Evolutionary conservation across 176 grass and related monocot species (phyloP), one percentile per base, ranked within the genome.

Genomic region (Avena sativa): DNA sequence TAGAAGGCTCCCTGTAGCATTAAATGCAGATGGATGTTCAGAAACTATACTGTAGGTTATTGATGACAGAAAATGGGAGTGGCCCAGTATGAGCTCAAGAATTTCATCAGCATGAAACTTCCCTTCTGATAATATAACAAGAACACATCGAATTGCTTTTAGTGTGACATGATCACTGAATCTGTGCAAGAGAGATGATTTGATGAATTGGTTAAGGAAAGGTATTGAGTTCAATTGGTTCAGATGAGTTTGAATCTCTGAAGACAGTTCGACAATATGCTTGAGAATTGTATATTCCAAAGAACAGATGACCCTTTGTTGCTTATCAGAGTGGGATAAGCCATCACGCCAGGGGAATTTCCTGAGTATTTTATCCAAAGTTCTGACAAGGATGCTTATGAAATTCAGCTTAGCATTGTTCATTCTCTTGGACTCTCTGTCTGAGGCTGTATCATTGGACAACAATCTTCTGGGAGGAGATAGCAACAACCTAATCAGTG

Each of bases 31-130:
- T 87, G 81, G 79, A 85, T 86, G 60, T 67, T 78, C 78, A 48
- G 82, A 87, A 86, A 48, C 57, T 87, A 71, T 92, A 78, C 63
- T 76, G 47, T 53, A 93, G 65, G 83, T 87, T 70, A 98, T 78
- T 81, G 90, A 70, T 11, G 88, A 83, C 53, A 98, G 40, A 87
- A 98, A 98, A 87, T 92, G 88, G 86, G 96, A 98, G 83, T 98
- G 96, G 20, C 96, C 96, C 71, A 98, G 84, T 88, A 95, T 68
- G 83, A 95, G 91, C 65, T 95, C 96, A 87, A 98, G 89, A 84
- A 93, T 93, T 86, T 93, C 88, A 84, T 89, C 80, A 71, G 90
- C 88, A 23, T 84, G 68, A 84, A 93, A 91, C n/a, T 79, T 95
- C 74, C 90, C 90, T 88, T 91, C 89, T 53, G 96, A 84, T 62